Percentiles rank a stretch among this genome's conserved stretches.
phyloP scores from a whole-genome alignment of 208 protist species.

The Trypanosoma congolense region DNA sequence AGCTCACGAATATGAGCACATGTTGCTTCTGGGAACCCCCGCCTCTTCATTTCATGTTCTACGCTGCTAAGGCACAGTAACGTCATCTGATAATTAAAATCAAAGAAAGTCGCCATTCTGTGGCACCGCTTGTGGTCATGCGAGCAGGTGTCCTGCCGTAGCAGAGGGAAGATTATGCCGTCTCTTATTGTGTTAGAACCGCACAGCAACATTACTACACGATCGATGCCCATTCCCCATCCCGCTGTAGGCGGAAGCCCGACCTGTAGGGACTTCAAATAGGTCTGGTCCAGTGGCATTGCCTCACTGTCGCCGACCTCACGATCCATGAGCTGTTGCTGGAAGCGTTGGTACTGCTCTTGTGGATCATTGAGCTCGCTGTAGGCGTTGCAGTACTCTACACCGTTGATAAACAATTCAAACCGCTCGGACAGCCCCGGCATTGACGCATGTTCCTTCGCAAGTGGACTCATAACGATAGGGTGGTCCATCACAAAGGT shows the following conservation, averaged over 20 bases:
- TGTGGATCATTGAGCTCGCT: conserved; percentile 95
- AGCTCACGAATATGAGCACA: conserved; percentile 60
- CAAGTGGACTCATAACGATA: conserved; percentile 88
- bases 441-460: conserved; percentile 73
- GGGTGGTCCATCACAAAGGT: conserved; percentile 96
- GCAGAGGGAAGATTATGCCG: conserved; percentile 84
- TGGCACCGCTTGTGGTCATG: conserved; percentile 74
- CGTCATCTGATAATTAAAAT: conserved; percentile 79
- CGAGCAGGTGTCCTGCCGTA: conserved; percentile 63
- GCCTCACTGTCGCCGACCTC: conserved; percentile 92
- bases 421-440: conserved; percentile 92
- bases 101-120: conserved; percentile 73
- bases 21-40: conserved; percentile 36
- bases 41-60: conserved; percentile 71
- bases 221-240: conserved; percentile 95
- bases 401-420: conserved; percentile 93
- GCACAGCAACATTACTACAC: conserved; percentile 92
- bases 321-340: conserved; percentile 85
- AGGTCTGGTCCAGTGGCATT: conserved; percentile 89
- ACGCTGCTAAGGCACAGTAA: conserved; percentile 74
- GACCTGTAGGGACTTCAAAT: conserved; percentile 91
- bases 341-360: conserved; percentile 93
- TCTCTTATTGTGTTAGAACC: conserved; percentile 80
- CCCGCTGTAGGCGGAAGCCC: conserved; percentile 93
- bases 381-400: conserved; percentile 96